A percentile compares a stretch with the other conserved stretches of the same genome.
These are phyloP conservation scores for Russula vinacea DNA, from an alignment of 768 basidiomycete species.

Conservation along the genomic window DNA sequence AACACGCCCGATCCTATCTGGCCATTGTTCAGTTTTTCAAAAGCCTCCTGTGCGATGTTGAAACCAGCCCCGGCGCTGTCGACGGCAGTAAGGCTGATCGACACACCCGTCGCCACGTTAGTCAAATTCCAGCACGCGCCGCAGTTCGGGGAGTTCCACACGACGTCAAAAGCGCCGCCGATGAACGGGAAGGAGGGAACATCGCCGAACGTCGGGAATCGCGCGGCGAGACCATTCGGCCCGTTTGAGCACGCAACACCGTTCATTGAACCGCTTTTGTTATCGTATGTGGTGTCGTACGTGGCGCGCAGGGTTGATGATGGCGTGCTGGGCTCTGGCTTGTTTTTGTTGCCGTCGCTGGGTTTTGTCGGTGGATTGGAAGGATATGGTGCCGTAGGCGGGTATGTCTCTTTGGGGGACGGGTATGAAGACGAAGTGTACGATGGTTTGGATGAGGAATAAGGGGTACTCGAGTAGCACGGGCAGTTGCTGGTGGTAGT, in stretches of 20 bases:
- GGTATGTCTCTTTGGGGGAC: too few relatives aligned
- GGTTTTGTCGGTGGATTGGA: too few relatives aligned
- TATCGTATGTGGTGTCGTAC: slow-evolving; percentile 55
- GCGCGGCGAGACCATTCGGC: slow-evolving; percentile 47
- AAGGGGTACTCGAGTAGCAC: too few relatives aligned
- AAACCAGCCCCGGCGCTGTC: slow-evolving; percentile 35
- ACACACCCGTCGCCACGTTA: slow-evolving; percentile 41
- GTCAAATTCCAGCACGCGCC: slow-evolving; percentile 60
- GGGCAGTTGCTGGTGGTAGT: too few relatives aligned
- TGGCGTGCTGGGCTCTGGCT: too few relatives aligned
- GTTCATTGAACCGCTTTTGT: slow-evolving; percentile 39
- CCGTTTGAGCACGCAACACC: slow-evolving; percentile 53
- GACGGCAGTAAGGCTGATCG: slow-evolving; percentile 50
- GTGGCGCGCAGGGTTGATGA: slow-evolving; percentile 11
- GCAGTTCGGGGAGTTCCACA: slow-evolving; percentile 51
- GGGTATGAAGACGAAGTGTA: too few relatives aligned
- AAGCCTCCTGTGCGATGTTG: too few relatives aligned
- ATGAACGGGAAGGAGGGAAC: slow-evolving; percentile 60
- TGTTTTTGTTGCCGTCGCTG: too few relatives aligned
- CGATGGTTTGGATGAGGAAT: too few relatives aligned
- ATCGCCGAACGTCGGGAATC: slow-evolving; percentile 48
- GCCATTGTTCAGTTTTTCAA: too few relatives aligned
- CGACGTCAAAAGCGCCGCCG: slow-evolving; percentile 52
- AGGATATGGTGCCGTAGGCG: too few relatives aligned
- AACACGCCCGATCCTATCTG: too few relatives aligned